Evolutionary conservation across 805 yeast species (phyloP).

Genomic region (Metschnikowia bowlesiae): DNA sequence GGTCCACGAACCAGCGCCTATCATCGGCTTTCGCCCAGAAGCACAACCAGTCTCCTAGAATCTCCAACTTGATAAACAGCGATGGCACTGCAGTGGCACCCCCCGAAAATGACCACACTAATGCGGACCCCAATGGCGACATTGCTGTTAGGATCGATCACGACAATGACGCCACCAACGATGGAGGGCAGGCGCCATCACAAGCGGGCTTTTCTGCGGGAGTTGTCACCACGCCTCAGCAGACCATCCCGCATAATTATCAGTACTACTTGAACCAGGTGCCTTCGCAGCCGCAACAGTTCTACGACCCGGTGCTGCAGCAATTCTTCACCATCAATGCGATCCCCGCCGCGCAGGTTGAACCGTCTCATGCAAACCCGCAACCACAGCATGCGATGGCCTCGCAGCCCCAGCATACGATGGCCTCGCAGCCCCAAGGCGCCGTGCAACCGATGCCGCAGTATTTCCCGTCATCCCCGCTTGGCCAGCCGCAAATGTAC

Average conservation of each 20-base stretch:
- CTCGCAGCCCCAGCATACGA: neutral
- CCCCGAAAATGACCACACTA: constrained; percentile 23
- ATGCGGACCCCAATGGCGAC: constrained; percentile 12
- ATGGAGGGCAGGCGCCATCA: neutral
- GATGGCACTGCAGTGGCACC: constrained; percentile 44
- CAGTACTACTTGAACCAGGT: constrained; percentile 22
- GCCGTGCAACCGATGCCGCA: constrained; percentile 25
- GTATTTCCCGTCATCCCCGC: constrained; percentile 36
- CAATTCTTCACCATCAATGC: constrained; percentile 40
- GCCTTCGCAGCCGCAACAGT: constrained; percentile 34
- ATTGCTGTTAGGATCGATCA: constrained; percentile 2
- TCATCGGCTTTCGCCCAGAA: constrained; percentile 37
- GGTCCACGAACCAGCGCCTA: constrained; percentile 23
- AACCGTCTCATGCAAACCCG: constrained; percentile 22
- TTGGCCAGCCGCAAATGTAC: constrained; percentile 10
- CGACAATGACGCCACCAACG: neutral
- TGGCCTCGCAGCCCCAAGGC: neutral
- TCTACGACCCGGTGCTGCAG: constrained; percentile 42
- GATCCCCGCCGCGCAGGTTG: constrained; percentile 23
- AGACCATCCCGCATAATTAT: constrained; percentile 15
- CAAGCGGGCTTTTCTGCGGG: constrained; percentile 2
- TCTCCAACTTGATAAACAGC: constrained; percentile 40
- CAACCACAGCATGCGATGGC: neutral
- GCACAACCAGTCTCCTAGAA: constrained; percentile 31
- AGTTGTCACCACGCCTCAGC: constrained; percentile 13